phyloP scores from a whole-genome alignment of 2,329 filamentous ascomycete species.

The Onygena corvina region DNA sequence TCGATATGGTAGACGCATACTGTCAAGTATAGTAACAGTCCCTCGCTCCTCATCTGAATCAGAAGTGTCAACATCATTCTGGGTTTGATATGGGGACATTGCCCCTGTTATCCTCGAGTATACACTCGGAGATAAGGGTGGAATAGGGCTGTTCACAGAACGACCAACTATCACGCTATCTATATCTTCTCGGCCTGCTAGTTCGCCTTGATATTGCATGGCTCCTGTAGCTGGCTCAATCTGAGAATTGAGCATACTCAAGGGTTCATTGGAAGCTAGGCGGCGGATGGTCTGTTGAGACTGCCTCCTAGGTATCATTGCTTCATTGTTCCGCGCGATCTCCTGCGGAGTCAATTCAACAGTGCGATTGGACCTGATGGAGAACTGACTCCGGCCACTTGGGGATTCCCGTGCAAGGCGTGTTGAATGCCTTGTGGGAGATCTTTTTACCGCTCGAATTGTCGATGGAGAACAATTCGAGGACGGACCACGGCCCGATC shows the following conservation, averaged over 20 bases:
- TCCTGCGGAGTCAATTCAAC: constrained; percentile 16
- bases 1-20: constrained; percentile 12
- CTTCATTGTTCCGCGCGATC: constrained; percentile 19
- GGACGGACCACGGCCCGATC: not conserved
- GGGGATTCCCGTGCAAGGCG: not conserved
- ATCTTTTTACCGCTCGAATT: constrained; percentile 13
- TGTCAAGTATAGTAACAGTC: constrained; percentile 19
- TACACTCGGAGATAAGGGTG: constrained; percentile 22
- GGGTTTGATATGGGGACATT: constrained; percentile 14
- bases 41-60: constrained; percentile 15
- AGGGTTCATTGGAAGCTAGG: not conserved
- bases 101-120: constrained; percentile 26
- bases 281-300: not conserved
- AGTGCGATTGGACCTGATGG: constrained; percentile 7
- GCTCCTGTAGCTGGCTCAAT: not conserved
- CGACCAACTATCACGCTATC: constrained; percentile 14
- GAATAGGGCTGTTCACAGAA: not conserved
- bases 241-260: not conserved
- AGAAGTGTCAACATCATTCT: not conserved
- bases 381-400: constrained; percentile 9
- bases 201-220: not conserved
- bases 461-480: constrained; percentile 1
- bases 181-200: constrained; percentile 9
- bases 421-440: not conserved
- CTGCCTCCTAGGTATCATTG: not conserved